Conservation (phyloP, 2,329 filamentous ascomycete species). For the Fusarium sp. region DNA sequence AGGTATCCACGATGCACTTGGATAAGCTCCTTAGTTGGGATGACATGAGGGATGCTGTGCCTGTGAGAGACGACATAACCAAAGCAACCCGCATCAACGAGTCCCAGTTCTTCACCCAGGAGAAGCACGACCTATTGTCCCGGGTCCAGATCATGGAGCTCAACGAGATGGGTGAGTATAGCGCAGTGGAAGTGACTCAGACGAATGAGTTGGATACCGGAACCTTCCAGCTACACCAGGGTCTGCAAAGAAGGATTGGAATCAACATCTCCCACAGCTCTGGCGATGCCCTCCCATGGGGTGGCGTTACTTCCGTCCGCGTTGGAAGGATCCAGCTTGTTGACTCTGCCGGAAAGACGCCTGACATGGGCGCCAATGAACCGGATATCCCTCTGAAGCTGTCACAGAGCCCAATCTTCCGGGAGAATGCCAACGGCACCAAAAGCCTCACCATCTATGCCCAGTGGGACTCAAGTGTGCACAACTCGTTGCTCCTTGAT, state of each 20-base stretch:
- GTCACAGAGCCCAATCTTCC: constrained; percentile 81
- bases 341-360: constrained; percentile 86
- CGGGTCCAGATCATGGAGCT: constrained; percentile 91
- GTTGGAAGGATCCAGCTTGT: constrained; percentile 86
- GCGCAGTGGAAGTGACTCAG: constrained; percentile 93
- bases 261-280: constrained; percentile 93
- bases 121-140: constrained; percentile 92
- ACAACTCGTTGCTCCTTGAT: constrained; percentile 93
- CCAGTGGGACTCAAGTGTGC: constrained; percentile 96
- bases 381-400: constrained; percentile 83
- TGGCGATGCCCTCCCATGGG: constrained; percentile 88
- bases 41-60: constrained; percentile 88
- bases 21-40: constrained; percentile 99
- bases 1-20: constrained; percentile 91
- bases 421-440: constrained; percentile 90
- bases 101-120: constrained; percentile 91
- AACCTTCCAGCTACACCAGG: constrained; percentile 95
- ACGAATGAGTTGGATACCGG: constrained; percentile 86
- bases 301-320: constrained; percentile 80
- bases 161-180: constrained; percentile 89
- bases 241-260: constrained; percentile 87
- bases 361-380: constrained; percentile 79
- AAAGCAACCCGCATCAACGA: constrained; percentile 82
- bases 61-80: constrained; percentile 63
- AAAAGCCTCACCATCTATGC: constrained; percentile 87